Conservation (phyloP, 768 basidiomycete genomes). For the Amanita pallidorosea region DNA sequence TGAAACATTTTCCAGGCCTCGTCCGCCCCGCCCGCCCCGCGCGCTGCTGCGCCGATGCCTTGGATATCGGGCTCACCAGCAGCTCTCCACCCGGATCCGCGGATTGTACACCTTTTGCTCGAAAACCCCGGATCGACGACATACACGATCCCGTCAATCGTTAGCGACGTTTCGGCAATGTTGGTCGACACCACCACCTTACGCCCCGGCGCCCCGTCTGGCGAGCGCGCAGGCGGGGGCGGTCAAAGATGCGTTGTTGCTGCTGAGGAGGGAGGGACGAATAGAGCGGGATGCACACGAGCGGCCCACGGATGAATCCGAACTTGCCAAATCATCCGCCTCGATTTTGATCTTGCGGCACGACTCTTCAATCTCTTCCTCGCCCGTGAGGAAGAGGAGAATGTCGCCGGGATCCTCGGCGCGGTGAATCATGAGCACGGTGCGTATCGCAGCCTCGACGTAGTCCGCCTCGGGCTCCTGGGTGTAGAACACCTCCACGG, state of each 20-base stretch:
- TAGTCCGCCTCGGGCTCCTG: slow-evolving; percentile 92
- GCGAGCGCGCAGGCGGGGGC: slow-evolving; percentile 49
- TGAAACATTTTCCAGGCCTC: slow-evolving; percentile 93
- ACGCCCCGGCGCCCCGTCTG: slow-evolving; percentile 73
- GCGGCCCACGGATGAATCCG: slow-evolving; percentile 75
- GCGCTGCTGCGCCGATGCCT: slow-evolving; percentile 92
- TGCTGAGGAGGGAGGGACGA: slow-evolving; percentile 90
- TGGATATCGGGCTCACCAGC: slow-evolving; percentile 90
- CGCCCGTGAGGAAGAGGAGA: slow-evolving; percentile 91
- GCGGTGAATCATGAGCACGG: slow-evolving; percentile 94
- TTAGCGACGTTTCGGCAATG: slow-evolving; percentile 94
- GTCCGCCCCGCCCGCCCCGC: slow-evolving; percentile 96
- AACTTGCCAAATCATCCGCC: slow-evolving; percentile 71
- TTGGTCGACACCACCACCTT: slow-evolving; percentile 96
- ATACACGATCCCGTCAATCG: slow-evolving; percentile 99
- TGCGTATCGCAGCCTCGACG: slow-evolving; percentile 92
- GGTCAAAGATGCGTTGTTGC: slow-evolving; percentile 97
- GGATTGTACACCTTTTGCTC: slow-evolving; percentile 98
- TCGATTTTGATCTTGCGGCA: slow-evolving; percentile 90
- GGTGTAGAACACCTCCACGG: slow-evolving; percentile 92
- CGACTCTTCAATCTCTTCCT: slow-evolving; percentile 96
- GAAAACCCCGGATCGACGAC: slow-evolving; percentile 97
- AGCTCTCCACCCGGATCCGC: slow-evolving; percentile 92
- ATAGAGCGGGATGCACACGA: slow-evolving; percentile 88
- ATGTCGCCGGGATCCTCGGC: slow-evolving; percentile 92